Percentiles rank a stretch among this genome's conserved stretches.
Evolutionary conservation across 352 stramenopile species (phyloP).

Genomic region (Phytophthora tubulina): DNA sequence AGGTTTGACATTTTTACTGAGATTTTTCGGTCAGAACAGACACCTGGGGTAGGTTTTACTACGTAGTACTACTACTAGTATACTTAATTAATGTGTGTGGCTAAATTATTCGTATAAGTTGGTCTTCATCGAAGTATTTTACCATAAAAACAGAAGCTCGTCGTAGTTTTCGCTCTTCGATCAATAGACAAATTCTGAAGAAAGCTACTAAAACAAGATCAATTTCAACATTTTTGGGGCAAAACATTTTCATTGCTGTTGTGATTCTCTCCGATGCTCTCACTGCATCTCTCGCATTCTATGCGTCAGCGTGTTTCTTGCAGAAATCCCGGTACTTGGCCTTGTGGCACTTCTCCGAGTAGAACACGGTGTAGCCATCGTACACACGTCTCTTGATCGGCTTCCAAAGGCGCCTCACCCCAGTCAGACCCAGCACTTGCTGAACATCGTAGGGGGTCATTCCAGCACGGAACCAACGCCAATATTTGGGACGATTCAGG

Average conservation of each 20-base stretch:
- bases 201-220: not conserved
- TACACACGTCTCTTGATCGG: conserved; percentile 28
- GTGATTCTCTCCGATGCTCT: not conserved
- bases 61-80: too few species aligned
- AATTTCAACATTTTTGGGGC: not conserved
- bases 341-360: conserved; percentile 20
- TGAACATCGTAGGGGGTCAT: conserved; percentile 19
- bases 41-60: too few species aligned
- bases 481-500: conserved; percentile 12
- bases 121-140: too few species aligned
- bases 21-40: too few species aligned
- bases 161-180: too few species aligned
- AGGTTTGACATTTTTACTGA: too few species aligned
- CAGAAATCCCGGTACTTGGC: conserved; percentile 14
- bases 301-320: not conserved
- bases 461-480: conserved; percentile 15
- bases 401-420: conserved; percentile 16
- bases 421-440: conserved; percentile 19
- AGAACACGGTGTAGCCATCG: conserved; percentile 23
- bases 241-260: not conserved
- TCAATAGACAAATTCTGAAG: too few species aligned
- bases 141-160: too few species aligned
- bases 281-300: not conserved
- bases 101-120: too few species aligned
- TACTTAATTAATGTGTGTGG: too few species aligned